Conservation (phyloP, 768 basidiomycete genomes). For the Mycena belliarum region DNA sequence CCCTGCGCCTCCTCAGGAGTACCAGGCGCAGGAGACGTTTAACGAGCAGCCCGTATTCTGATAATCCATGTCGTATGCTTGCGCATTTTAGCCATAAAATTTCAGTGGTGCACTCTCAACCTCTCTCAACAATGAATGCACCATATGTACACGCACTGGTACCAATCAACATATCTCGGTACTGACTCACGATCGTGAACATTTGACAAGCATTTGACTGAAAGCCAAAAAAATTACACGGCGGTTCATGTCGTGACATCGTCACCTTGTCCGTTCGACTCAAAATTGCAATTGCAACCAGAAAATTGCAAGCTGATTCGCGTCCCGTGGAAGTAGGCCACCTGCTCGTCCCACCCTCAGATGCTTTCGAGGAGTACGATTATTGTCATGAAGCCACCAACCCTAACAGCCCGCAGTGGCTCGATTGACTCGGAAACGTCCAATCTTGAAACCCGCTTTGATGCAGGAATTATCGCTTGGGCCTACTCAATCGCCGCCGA, state of each 20-base stretch:
- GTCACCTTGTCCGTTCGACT: no score
- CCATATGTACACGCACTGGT: no score
- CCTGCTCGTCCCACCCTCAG: background rate
- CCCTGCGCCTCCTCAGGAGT: conserved; percentile 41
- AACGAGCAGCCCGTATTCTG: conserved; percentile 61
- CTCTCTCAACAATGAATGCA: no score
- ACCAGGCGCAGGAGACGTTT: conserved; percentile 42
- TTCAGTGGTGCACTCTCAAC: background rate
- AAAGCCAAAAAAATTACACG: no score
- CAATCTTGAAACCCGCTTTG: conserved; percentile 30
- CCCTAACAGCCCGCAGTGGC: conserved; percentile 36
- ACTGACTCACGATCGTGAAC: no score
- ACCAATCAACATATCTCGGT: no score
- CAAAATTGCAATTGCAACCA: no score
- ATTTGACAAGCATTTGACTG: no score
- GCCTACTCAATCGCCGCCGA: no score
- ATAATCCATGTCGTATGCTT: conserved; percentile 30
- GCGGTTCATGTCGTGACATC: no score
- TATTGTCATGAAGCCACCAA: no score
- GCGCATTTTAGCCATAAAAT: conserved; percentile 7
- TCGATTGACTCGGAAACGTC: conserved; percentile 40
- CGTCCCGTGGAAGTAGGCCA: conserved; percentile 19
- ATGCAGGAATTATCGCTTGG: conserved; percentile 37
- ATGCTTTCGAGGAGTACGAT: conserved; percentile 28
- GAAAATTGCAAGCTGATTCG: no score